Conservation (phyloP, 805 yeast species). For the Ogataea glucozyma region DNA sequence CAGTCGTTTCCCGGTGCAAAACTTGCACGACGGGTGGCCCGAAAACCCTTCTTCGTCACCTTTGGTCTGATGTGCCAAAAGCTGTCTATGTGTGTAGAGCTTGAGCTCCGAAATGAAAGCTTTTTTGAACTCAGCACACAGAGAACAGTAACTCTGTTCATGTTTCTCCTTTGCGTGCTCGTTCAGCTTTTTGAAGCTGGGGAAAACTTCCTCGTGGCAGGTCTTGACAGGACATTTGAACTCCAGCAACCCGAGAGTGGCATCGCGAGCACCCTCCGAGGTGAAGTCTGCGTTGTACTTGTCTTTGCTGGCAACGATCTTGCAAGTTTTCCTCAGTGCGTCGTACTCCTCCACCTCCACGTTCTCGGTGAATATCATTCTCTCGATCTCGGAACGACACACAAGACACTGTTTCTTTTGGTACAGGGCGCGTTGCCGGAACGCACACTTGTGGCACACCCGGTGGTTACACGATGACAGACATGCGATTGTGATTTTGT, state of each 20-base stretch:
- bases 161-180: constrained; percentile 70
- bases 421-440: constrained; percentile 81
- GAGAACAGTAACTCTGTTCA: constrained; percentile 62
- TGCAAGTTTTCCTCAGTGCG: constrained; percentile 32
- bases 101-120: constrained; percentile 74
- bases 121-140: constrained; percentile 76
- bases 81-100: constrained; percentile 58
- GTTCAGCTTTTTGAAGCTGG: constrained; percentile 55
- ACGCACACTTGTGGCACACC: constrained; percentile 79
- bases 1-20: constrained; percentile 72
- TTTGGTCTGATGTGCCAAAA: constrained; percentile 65
- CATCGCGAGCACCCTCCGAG: constrained; percentile 45
- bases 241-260: constrained; percentile 52
- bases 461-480: constrained; percentile 81
- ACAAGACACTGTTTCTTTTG: constrained; percentile 74
- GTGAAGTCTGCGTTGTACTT: constrained; percentile 63
- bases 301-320: constrained; percentile 33
- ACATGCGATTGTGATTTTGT: constrained; percentile 61
- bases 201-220: constrained; percentile 35
- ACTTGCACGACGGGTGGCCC: constrained; percentile 89
- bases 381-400: constrained; percentile 72
- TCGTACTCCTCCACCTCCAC: constrained; percentile 36
- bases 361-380: constrained; percentile 58
- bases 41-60: constrained; percentile 80
- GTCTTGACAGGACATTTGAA: constrained; percentile 52